Evolutionary conservation across 306 rosid species (phyloP), one percentile per base, ranked within the genome.

Genomic region (Crotalaria pallida): DNA sequence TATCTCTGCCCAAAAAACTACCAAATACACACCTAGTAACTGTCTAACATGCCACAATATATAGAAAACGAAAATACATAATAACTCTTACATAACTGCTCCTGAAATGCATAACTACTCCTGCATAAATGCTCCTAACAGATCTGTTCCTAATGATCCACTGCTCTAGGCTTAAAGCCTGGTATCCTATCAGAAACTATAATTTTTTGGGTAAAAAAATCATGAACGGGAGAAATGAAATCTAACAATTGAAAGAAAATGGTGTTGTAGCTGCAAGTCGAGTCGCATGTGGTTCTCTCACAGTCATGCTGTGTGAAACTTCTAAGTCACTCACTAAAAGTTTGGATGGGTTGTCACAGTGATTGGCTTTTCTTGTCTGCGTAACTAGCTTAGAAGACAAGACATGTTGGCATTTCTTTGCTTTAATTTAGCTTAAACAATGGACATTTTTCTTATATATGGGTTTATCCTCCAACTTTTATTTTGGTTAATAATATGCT

Each of bases 401-500:
- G 27, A 69, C n/a, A 44, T 62, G 16, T 7, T 31, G 27, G 22
- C 10, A 22, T 41, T 51, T 77, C 3, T 10, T 33, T n/a, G 15
- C 65, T 52, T 18, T 38, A 23, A 61, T 50, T 21, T 50, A 43
- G 52, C 52, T 77, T 62, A 44, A 44, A 21, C 21, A 10, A 6
- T 33, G 36, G 38, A 38, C 18, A 57, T 58, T 55, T 65, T 57
- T 65, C 55, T 49, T 64, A 34, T 44, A 62, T 19, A 10, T 22
- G 19, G 10, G 21, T 62, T 68, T 45, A 57, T 57, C 56, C 3
- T 48, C 6, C 21, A 27, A 11, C 58, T 74, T 11, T 41, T 74
- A 21, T 29, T 52, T 15, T 55, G 55, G 13, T 17, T 8, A 23
- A 60, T 47, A 77, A 77, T 78, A 38, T 72, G 15, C 44, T 65